These are phyloP conservation scores for Fusarium sulawesiense DNA, from an alignment of 2,329 filamentous ascomycete genomes.

Conservation along the genomic window DNA sequence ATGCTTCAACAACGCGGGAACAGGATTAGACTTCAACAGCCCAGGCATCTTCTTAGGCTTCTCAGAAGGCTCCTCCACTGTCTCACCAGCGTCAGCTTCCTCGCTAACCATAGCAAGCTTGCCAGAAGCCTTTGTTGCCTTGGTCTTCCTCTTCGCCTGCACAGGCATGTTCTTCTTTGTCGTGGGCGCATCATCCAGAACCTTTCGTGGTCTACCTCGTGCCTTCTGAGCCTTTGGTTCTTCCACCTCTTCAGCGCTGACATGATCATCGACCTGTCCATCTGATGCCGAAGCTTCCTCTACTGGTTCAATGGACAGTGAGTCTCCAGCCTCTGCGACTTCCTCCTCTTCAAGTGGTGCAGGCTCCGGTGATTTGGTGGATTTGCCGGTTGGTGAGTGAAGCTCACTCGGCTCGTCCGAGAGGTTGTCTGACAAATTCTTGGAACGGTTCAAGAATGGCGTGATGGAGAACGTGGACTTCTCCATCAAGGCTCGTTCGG, in stretches of 20 bases:
- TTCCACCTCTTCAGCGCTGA: slow-evolving; percentile 16
- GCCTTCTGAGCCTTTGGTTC: slow-evolving; percentile 50
- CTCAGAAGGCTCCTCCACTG: slow-evolving; percentile 47
- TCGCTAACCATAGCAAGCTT: slow-evolving; percentile 56
- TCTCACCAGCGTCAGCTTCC: slow-evolving; percentile 48
- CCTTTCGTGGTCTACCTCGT: slow-evolving; percentile 59
- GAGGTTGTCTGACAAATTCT: slow-evolving; percentile 55
- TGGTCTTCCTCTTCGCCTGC: slow-evolving; percentile 50
- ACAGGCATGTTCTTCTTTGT: slow-evolving; percentile 59
- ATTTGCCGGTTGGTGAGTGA: slow-evolving; percentile 39
- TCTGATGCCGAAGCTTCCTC: slow-evolving; percentile 20
- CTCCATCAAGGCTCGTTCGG: slow-evolving; percentile 69
- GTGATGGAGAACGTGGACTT: slow-evolving; percentile 96
- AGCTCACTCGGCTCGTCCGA: slow-evolving; percentile 51
- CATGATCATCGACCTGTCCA: slow-evolving; percentile 8
- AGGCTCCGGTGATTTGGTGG: slow-evolving; percentile 23
- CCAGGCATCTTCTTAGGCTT: slow-evolving; percentile 25
- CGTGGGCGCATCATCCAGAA: slow-evolving; percentile 58
- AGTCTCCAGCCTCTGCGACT: slow-evolving; percentile 16
- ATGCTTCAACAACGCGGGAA: slow-evolving; percentile 13
- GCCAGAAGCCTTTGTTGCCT: slow-evolving; percentile 33
- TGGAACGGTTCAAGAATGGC: slow-evolving; percentile 85
- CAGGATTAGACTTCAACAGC: slow-evolving; percentile 20
- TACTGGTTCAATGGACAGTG: slow-evolving; percentile 19
- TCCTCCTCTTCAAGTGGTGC: slow-evolving; percentile 53